phyloP scores from a whole-genome alignment of 345 rosid species.

The Murraya paniculata region DNA sequence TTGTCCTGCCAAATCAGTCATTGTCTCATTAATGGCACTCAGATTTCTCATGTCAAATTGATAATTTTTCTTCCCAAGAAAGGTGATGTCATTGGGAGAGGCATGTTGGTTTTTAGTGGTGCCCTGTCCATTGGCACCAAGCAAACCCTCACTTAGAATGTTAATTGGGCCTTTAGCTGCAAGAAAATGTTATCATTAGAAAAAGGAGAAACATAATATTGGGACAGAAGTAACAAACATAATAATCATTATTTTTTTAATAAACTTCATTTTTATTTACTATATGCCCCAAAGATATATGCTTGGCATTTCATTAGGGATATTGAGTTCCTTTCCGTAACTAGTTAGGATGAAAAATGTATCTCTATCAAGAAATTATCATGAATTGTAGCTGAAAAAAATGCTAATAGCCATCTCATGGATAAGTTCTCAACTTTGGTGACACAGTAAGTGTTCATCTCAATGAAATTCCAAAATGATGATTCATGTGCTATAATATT shows the following conservation, averaged over 20 bases:
- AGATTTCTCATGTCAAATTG: conserved; percentile 9
- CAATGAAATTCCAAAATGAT: neutral
- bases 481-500: neutral
- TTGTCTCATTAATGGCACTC: conserved; percentile 2
- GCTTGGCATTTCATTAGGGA: neutral
- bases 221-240: neutral
- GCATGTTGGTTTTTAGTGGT: conserved; percentile 6
- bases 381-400: neutral
- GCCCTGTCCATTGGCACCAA: conserved; percentile 11
- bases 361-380: neutral
- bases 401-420: neutral
- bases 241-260: too few relatives aligned
- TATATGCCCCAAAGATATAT: neutral
- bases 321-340: neutral
- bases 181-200: conserved; percentile 7
- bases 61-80: neutral
- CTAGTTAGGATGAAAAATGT: neutral
- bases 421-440: neutral
- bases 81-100: neutral
- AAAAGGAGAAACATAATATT: neutral
- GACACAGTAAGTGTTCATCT: neutral
- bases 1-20: conserved; percentile 21
- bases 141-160: neutral
- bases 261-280: neutral
- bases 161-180: conserved; percentile 21